A percentile compares a stretch with the other conserved stretches of the same genome.
Evolutionary conservation across 768 basidiomycete species (phyloP).

Genomic region (Lyophyllum semitale): DNA sequence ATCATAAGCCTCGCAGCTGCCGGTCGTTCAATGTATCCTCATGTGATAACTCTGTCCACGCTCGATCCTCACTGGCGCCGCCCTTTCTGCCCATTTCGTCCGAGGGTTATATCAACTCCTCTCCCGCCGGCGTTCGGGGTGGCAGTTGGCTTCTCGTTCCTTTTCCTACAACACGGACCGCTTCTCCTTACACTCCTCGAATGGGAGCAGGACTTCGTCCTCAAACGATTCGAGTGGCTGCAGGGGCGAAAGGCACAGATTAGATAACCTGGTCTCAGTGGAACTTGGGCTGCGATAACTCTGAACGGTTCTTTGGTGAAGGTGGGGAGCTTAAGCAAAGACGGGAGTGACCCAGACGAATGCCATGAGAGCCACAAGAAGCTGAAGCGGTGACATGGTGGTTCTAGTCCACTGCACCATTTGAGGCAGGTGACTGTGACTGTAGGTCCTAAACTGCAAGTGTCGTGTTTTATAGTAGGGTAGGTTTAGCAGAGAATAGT

Average conservation of each 20-base stretch:
- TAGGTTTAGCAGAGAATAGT: not conserved
- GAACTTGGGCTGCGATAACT: conserved; percentile 50
- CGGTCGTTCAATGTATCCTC: no score
- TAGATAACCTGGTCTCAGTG: conserved; percentile 56
- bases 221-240: conserved; percentile 49
- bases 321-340: conserved; percentile 17
- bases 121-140: no score
- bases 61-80: not conserved
- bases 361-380: conserved; percentile 12
- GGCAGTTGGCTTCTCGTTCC: conserved; percentile 39
- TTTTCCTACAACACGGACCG: no score
- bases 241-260: conserved; percentile 69
- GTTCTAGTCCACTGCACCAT: not conserved
- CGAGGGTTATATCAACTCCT: no score
- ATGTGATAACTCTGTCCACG: no score
- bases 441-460: no score
- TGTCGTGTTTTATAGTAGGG: no score
- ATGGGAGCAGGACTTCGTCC: conserved; percentile 72
- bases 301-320: conserved; percentile 63
- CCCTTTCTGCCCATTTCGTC: no score
- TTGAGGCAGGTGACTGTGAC: no score
- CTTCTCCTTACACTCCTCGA: no score
- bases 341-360: conserved; percentile 7
- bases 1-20: no score
- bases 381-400: conserved; percentile 13